phyloP scores from a whole-genome alignment of 345 rosid genomes.

The Hevea brasiliensis region DNA sequence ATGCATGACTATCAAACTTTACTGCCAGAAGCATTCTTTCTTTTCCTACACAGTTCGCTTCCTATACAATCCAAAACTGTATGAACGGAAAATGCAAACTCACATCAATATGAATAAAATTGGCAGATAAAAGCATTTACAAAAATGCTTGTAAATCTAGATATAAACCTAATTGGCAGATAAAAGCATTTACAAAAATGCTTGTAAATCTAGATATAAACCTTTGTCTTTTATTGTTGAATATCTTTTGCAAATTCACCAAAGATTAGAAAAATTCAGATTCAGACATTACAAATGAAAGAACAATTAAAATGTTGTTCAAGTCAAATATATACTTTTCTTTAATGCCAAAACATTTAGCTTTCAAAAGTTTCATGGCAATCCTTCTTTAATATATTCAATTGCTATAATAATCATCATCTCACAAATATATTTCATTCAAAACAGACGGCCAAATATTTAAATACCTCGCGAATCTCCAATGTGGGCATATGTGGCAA shows the following conservation, averaged over 20 bases:
- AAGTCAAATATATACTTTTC: neutral
- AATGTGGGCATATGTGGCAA: constrained; percentile 97
- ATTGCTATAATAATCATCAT: neutral
- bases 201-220: neutral
- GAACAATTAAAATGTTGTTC: neutral
- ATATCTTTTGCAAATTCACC: neutral
- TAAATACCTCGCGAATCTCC: constrained; percentile 95
- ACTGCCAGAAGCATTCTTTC: neutral
- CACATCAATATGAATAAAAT: neutral
- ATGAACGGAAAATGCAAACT: neutral
- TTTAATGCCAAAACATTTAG: neutral
- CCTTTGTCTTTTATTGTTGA: neutral
- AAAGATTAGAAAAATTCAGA: neutral
- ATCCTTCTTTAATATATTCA: neutral
- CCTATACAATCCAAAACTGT: neutral
- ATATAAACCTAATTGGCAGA: neutral
- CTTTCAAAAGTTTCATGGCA: neutral
- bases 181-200: neutral
- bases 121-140: neutral
- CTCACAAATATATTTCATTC: neutral
- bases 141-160: neutral
- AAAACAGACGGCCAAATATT: neutral
- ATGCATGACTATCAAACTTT: neutral
- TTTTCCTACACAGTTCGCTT: neutral
- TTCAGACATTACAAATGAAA: neutral